A percentile compares a stretch with the other conserved stretches of the same genome.
phyloP scores from a whole-genome alignment of 805 yeast genomes.

The Blastobotrys attinorum region DNA sequence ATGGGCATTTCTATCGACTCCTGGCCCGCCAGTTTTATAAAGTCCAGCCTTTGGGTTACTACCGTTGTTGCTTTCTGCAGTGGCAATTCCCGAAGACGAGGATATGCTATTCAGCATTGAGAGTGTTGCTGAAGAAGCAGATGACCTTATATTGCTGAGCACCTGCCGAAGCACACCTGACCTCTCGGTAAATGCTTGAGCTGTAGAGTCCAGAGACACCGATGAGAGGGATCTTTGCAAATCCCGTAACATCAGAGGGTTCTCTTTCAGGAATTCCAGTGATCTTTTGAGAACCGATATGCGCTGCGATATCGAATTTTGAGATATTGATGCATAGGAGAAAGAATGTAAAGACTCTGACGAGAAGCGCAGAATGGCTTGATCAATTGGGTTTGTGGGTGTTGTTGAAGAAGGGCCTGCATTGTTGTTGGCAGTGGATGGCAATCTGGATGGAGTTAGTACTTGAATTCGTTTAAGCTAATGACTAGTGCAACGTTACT shows the following conservation, averaged over 20 bases:
- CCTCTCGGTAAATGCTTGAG: neutral
- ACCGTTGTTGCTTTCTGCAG: no score
- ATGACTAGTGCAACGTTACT: no score
- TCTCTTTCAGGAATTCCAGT: conserved; percentile 59
- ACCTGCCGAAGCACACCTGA: conserved; percentile 1
- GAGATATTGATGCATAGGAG: conserved; percentile 76
- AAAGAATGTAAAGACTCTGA: conserved; percentile 77
- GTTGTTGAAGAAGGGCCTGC: neutral
- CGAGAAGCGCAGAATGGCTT: conserved; percentile 55
- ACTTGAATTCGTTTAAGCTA: no score
- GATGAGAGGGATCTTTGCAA: conserved; percentile 5
- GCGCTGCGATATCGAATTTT: conserved; percentile 69
- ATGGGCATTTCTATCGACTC: conserved; percentile 1
- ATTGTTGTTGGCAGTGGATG: no score
- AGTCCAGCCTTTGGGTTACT: neutral
- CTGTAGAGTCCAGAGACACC: neutral
- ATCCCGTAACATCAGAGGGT: conserved; percentile 22
- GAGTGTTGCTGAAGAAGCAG: conserved; percentile 17
- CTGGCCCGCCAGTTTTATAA: no score
- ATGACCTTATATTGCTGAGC: conserved; percentile 23
- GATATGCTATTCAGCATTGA: conserved; percentile 17
- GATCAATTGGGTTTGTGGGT: no score
- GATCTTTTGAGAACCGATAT: conserved; percentile 69
- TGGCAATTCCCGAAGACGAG: conserved; percentile 5
- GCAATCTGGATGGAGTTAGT: no score